These are phyloP conservation scores for Paramecium sexaurelia DNA, from an alignment of 73 alveolate species.

Conservation along the genomic window DNA sequence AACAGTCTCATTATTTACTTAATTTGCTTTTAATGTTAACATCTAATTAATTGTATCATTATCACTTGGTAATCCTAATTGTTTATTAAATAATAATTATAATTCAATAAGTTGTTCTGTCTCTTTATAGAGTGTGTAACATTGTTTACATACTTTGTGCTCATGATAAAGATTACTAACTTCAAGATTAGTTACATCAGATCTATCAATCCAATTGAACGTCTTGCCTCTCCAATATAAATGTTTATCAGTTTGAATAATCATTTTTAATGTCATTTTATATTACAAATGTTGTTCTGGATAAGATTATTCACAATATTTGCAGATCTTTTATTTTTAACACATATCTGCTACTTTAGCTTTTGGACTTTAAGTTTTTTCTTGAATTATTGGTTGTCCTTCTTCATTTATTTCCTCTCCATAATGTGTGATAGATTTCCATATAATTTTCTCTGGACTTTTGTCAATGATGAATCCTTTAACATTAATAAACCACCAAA, in stretches of 20 bases:
- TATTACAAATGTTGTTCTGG: conserved; percentile 73
- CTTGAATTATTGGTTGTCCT: conserved; percentile 56
- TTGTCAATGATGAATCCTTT: conserved; percentile 68
- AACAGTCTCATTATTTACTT: conserved; percentile 42
- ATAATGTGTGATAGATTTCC: conserved; percentile 56
- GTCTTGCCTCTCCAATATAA: conserved; percentile 72
- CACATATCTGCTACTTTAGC: conserved; percentile 20
- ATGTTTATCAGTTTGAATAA: conserved; percentile 79
- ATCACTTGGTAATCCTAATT: conserved; percentile 57
- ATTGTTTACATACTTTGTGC: conserved; percentile 78
- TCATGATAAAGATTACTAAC: conserved; percentile 72
- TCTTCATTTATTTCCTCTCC: conserved; percentile 71
- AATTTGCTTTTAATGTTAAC: conserved; percentile 53
- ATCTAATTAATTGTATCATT: conserved; percentile 48
- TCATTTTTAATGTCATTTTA: conserved; percentile 84
- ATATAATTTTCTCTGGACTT: conserved; percentile 64
- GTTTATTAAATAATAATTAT: conserved; percentile 59
- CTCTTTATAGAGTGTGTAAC: conserved; percentile 72
- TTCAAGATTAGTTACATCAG: conserved; percentile 74
- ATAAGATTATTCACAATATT: conserved; percentile 76
- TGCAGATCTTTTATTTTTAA: conserved; percentile 75
- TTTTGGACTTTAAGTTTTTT: neutral
- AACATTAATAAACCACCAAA: conserved; percentile 79
- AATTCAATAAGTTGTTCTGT: conserved; percentile 73
- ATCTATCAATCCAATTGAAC: conserved; percentile 74